These are phyloP conservation scores for Globisporangium irregulare DNA, from an alignment of 352 stramenopile species.

Conservation along the genomic window DNA sequence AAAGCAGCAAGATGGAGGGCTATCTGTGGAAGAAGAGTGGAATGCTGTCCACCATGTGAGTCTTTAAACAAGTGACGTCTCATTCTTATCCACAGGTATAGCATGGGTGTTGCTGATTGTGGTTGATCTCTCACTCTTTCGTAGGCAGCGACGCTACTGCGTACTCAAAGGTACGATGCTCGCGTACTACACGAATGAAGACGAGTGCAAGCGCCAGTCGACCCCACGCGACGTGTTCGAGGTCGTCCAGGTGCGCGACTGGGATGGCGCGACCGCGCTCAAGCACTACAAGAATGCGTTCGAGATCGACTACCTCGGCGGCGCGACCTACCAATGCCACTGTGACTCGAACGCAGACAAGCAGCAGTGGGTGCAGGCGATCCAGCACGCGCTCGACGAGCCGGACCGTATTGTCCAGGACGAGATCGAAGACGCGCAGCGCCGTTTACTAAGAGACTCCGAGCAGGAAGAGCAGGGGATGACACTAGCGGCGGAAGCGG, in stretches of 20 bases:
- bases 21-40: conserved; percentile 49
- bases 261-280: conserved; percentile 25
- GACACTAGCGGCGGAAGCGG: conserved; percentile 42
- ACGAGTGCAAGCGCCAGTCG: conserved; percentile 42
- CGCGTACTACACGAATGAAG: conserved; percentile 46
- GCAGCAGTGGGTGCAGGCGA: conserved; percentile 47
- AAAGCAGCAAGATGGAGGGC: conserved; percentile 29
- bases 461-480: conserved; percentile 41
- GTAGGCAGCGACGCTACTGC: conserved; percentile 66
- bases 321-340: conserved; percentile 51
- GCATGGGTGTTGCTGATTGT: neutral
- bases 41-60: conserved; percentile 48
- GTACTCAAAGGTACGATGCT: conserved; percentile 82
- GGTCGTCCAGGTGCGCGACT: conserved; percentile 42
- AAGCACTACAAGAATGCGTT: conserved; percentile 19
- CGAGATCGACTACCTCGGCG: conserved; percentile 36
- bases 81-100: neutral
- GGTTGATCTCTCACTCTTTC: neutral
- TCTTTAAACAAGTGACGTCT: neutral
- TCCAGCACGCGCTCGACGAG: conserved; percentile 68
- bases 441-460: conserved; percentile 37
- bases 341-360: conserved; percentile 57
- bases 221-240: conserved; percentile 62
- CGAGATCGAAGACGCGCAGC: conserved; percentile 71
- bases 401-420: conserved; percentile 69